Evolutionary conservation across 1,284 basidiomycete genomes (phyloP).

Genomic region (Malassezia sp.): DNA sequence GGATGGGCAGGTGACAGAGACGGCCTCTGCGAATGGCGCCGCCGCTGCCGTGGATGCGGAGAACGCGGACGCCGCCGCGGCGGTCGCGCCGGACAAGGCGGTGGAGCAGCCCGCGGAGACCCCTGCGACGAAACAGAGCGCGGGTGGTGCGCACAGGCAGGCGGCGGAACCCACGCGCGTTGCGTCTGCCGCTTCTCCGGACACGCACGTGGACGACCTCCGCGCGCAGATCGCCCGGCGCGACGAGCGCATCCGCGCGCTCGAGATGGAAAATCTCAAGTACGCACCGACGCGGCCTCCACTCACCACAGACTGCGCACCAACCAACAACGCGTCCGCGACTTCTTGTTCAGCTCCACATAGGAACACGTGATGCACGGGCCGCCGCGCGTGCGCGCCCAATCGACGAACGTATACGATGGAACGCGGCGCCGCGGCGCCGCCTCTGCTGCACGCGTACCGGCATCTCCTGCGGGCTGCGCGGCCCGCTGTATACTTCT

Average conservation of each 20-base stretch:
- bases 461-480: constrained; percentile 14
- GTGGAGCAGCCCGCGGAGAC: constrained; percentile 1
- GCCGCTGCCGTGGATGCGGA: neutral
- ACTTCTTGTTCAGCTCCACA: constrained; percentile 4
- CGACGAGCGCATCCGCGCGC: constrained; percentile 30
- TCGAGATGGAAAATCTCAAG: constrained; percentile 39
- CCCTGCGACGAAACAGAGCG: neutral
- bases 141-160: neutral
- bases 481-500: constrained; percentile 2
- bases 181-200: constrained; percentile 7
- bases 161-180: neutral
- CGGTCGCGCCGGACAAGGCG: neutral
- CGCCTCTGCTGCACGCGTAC: constrained; percentile 7
- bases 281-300: neutral
- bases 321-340: constrained; percentile 14
- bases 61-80: neutral
- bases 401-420: neutral
- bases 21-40: neutral
- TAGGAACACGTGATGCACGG: constrained; percentile 6
- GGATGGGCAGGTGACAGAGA: constrained; percentile 1
- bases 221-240: constrained; percentile 23
- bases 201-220: constrained; percentile 22
- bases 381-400: neutral
- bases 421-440: neutral
- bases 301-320: constrained; percentile 10